These are phyloP conservation scores for Aquilaria sinensis DNA, from an alignment of 345 rosid genomes.

Conservation along the genomic window DNA sequence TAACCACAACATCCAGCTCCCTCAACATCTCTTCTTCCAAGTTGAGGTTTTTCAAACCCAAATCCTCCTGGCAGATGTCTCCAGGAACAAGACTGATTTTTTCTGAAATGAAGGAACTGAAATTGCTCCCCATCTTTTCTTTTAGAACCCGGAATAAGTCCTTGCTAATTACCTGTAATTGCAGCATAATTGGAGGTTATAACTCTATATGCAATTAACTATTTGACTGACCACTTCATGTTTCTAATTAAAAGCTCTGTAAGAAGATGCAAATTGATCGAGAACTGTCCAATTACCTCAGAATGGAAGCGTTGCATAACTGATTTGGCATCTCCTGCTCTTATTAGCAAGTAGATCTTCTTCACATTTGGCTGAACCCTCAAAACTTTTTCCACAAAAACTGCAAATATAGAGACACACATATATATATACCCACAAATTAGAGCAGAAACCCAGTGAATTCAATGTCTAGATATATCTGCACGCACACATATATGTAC, in stretches of 20 bases:
- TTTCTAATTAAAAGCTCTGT: too few relatives aligned
- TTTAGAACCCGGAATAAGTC: slow-evolving; percentile 48
- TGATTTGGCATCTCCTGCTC: slow-evolving; percentile 63
- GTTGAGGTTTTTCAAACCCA: slow-evolving; percentile 36
- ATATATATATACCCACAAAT: too few relatives aligned
- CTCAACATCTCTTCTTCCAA: slow-evolving; percentile 37
- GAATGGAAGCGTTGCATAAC: slow-evolving; percentile 56
- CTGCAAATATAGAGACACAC: slow-evolving; percentile 21
- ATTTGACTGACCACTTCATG: too few relatives aligned
- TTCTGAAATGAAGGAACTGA: slow-evolving; percentile 35
- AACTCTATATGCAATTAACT: too few relatives aligned
- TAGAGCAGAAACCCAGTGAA: background rate
- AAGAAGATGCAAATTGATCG: too few relatives aligned
- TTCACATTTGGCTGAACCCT: slow-evolving; percentile 81
- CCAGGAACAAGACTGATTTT: slow-evolving; percentile 44
- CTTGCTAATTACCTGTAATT: slow-evolving; percentile 39
- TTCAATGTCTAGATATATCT: background rate
- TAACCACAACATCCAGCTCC: slow-evolving; percentile 46
- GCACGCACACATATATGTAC: background rate
- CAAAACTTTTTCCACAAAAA: slow-evolving; percentile 71
- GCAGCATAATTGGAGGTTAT: background rate
- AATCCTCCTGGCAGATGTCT: slow-evolving; percentile 39
- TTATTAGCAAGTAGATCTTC: slow-evolving; percentile 67
- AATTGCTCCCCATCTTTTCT: slow-evolving; percentile 28
- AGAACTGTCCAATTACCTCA: slow-evolving; percentile 33